Conservation (phyloP, 2,329 filamentous ascomycete genomes). For the Scedosporium minutisporum region DNA sequence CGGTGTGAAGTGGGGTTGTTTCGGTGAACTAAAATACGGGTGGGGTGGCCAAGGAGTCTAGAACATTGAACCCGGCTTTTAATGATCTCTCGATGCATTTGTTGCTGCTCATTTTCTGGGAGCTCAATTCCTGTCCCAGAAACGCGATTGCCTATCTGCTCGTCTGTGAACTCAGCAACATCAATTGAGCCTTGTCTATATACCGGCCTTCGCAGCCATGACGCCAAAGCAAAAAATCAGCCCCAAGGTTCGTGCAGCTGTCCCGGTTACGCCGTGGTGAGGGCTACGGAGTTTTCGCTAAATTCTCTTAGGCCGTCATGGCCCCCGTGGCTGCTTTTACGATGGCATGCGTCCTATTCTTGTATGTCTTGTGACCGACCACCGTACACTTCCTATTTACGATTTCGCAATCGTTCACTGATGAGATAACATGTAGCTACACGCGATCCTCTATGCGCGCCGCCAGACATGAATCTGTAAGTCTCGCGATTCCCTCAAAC, state of each 20-base stretch:
- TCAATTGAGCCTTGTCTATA: constrained; percentile 11
- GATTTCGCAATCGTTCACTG: neutral
- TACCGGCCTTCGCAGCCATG: neutral
- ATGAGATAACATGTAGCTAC: constrained; percentile 18
- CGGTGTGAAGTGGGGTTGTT: neutral
- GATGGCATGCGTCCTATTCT: constrained; percentile 42
- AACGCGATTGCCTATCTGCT: neutral
- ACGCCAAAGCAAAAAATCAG: constrained; percentile 9
- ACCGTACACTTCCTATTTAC: neutral
- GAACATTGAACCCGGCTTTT: neutral
- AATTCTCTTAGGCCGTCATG: constrained; percentile 28
- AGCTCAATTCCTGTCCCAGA: too few species aligned
- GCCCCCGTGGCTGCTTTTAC: constrained; percentile 43
- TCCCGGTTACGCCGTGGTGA: neutral
- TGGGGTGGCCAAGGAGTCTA: neutral
- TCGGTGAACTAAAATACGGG: neutral
- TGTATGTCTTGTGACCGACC: constrained; percentile 19
- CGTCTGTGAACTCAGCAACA: constrained; percentile 9
- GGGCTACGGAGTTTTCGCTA: constrained; percentile 4
- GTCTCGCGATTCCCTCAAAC: constrained; percentile 4
- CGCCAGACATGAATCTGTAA: constrained; percentile 24
- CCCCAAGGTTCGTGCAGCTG: constrained; percentile 9
- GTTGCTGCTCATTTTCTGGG: neutral
- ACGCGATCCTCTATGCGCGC: constrained; percentile 31
- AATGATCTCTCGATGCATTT: too few species aligned